These are phyloP conservation scores for Plasmodium gonderi DNA, from an alignment of 169 alveolate genomes.

Conservation along the genomic window DNA sequence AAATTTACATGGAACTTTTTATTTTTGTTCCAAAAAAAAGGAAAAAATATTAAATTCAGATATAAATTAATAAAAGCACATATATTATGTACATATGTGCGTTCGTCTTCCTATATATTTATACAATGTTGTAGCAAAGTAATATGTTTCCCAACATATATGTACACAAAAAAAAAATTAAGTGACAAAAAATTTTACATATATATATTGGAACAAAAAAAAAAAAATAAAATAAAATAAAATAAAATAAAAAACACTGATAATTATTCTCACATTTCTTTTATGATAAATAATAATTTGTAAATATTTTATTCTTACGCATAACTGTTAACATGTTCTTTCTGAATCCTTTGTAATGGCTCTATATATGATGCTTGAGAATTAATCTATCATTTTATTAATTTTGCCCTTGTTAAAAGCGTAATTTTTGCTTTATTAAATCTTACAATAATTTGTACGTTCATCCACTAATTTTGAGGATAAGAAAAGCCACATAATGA, in stretches of 20 bases:
- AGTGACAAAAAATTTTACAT: neutral
- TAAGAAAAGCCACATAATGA: neutral
- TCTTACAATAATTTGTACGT: neutral
- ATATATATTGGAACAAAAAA: neutral
- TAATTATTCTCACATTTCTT: neutral
- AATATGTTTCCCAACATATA: neutral
- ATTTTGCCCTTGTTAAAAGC: neutral
- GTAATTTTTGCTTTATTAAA: neutral
- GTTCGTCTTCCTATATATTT: neutral
- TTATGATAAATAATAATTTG: neutral
- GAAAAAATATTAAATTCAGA: neutral
- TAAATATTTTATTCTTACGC: neutral
- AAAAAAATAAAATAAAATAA: no score
- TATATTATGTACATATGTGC: neutral
- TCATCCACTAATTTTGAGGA: neutral
- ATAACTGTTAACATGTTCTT: neutral
- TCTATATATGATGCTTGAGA: neutral
- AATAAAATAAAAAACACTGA: no score
- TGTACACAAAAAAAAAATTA: neutral
- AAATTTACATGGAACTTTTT: neutral
- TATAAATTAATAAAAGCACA: neutral
- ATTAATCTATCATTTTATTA: neutral
- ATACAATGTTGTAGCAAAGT: neutral
- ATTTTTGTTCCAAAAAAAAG: neutral
- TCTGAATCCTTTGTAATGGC: neutral